Evolutionary conservation across 805 yeast species (phyloP).

Genomic region (Starmerella vitae): DNA sequence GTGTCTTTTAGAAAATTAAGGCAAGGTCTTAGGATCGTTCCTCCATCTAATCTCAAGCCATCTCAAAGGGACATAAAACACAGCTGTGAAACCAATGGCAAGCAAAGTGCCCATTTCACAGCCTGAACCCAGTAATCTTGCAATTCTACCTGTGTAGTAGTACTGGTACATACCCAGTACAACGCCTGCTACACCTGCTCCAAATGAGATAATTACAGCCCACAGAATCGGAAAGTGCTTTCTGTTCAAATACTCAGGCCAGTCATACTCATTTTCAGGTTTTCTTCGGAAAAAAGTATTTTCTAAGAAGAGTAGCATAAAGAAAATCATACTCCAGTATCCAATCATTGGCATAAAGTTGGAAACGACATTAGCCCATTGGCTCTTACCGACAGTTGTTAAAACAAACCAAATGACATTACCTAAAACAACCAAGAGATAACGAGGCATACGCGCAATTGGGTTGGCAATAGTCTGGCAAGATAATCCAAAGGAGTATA

Average conservation of each 20-base stretch:
- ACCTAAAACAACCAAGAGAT: slow-evolving; percentile 55
- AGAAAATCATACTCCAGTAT: slow-evolving; percentile 77
- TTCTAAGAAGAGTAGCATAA: slow-evolving; percentile 57
- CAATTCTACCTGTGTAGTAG: slow-evolving; percentile 69
- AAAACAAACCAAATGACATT: slow-evolving; percentile 53
- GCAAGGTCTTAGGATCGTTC: slow-evolving; percentile 14
- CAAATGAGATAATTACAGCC: slow-evolving; percentile 56
- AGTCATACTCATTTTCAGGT: slow-evolving; percentile 44
- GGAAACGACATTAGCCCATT: slow-evolving; percentile 57
- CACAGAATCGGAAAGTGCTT: slow-evolving; percentile 49
- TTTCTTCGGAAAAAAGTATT: slow-evolving; percentile 53
- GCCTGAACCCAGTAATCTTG: slow-evolving; percentile 51
- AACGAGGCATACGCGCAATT: slow-evolving; percentile 57
- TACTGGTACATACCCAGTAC: slow-evolving; percentile 81
- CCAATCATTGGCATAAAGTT: slow-evolving; percentile 86
- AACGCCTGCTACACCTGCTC: slow-evolving; percentile 66
- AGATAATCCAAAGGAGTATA: slow-evolving; percentile 71
- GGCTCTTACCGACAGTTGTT: slow-evolving; percentile 62
- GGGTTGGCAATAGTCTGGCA: slow-evolving; percentile 41
- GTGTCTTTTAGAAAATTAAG: slow-evolving; percentile 1
- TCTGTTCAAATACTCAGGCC: slow-evolving; percentile 59
- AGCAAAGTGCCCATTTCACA: slow-evolving; percentile 75
- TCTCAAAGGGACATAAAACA: slow-evolving; percentile 52
- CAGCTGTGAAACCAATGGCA: slow-evolving; percentile 54
- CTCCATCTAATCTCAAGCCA: slow-evolving; percentile 47